Conservation (phyloP, 306 rosid species). For the Vigna mungo region DNA sequence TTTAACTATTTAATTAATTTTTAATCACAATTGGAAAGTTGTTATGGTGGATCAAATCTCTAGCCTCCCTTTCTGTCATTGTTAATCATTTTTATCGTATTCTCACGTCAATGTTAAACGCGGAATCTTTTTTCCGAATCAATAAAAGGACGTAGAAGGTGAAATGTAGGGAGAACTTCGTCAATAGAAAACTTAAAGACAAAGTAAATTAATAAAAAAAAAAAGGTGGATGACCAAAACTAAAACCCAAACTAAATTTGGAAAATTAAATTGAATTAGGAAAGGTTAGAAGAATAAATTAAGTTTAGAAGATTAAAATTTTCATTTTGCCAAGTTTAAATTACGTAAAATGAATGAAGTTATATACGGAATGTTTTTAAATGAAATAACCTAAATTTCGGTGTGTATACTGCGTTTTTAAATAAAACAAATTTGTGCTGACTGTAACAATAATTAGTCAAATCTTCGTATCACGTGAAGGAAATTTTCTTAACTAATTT, state of each 20-base stretch:
- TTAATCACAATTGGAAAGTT: not conserved
- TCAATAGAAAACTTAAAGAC: not conserved
- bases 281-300: not conserved
- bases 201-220: not conserved
- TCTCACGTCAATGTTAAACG: not conserved
- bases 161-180: not conserved
- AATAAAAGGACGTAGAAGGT: not conserved
- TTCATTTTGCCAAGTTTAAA: not conserved
- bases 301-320: not conserved
- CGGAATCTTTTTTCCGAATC: not conserved
- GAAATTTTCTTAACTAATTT: not conserved
- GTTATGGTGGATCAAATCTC: not conserved
- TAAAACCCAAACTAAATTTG: not conserved
- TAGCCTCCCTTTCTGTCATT: not conserved
- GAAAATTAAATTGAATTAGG: not conserved
- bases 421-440: not conserved
- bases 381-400: not conserved
- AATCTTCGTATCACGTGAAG: not conserved
- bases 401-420: not conserved
- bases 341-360: not conserved
- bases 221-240: too few species aligned
- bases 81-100: not conserved
- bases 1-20: not conserved
- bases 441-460: not conserved
- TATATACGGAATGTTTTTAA: not conserved